A percentile compares a stretch with the other conserved stretches of the same genome.
Evolutionary conservation across 2,329 filamentous ascomycete genomes (phyloP).

Genomic region (Alternaria postmessia): DNA sequence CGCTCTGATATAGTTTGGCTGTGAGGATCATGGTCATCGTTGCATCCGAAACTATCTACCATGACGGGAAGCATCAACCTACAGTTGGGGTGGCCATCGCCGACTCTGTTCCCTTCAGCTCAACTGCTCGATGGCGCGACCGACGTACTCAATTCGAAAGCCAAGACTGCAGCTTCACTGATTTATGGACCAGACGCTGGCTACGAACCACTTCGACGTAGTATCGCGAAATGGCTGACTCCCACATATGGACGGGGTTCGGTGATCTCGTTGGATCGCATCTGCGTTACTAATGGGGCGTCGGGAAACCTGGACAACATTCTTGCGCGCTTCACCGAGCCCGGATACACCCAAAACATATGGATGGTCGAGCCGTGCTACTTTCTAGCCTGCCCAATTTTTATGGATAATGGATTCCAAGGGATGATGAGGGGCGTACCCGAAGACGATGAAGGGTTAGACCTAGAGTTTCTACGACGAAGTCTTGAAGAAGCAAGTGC

Average conservation of each 20-base stretch:
- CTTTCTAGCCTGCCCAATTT: conserved; percentile 77
- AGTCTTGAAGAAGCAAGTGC: conserved; percentile 58
- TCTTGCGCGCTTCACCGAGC: background rate
- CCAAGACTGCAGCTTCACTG: conserved; percentile 66
- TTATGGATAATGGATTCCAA: conserved; percentile 77
- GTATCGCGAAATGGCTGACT: conserved; percentile 72
- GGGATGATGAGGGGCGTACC: conserved; percentile 71
- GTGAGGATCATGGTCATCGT: background rate
- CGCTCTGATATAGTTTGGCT: background rate
- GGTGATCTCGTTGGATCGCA: conserved; percentile 60
- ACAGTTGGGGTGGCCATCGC: conserved; percentile 71
- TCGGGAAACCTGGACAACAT: conserved; percentile 49
- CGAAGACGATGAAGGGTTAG: conserved; percentile 77
- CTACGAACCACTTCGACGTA: conserved; percentile 71
- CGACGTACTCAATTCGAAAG: conserved; percentile 65
- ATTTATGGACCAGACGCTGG: conserved; percentile 80
- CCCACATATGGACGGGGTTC: conserved; percentile 61
- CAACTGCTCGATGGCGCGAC: conserved; percentile 67
- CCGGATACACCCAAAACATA: conserved; percentile 66
- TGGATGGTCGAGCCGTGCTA: conserved; percentile 84
- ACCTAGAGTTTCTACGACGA: conserved; percentile 65
- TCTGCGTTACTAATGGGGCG: conserved; percentile 82
- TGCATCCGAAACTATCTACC: background rate
- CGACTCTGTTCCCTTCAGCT: conserved; percentile 67
- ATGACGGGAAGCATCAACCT: conserved; percentile 64